phyloP scores from a whole-genome alignment of 345 rosid genomes.

The Gossypium ekmanianum region DNA sequence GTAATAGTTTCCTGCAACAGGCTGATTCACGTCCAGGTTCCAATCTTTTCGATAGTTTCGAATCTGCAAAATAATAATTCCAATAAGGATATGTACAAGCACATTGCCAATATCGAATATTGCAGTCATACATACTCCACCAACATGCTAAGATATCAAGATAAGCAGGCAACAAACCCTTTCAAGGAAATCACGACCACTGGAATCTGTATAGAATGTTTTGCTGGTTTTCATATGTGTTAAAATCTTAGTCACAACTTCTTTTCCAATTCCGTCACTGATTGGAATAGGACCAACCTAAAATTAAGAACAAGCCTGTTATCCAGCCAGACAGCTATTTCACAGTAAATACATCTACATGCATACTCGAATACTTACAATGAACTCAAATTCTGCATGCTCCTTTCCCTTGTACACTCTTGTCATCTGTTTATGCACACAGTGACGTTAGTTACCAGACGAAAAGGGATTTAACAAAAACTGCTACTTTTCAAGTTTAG shows the following conservation, averaged over 20 bases:
- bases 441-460: not conserved
- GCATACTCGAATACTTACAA: slow-evolving; percentile 42
- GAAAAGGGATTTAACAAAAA: not conserved
- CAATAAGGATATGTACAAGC: not conserved
- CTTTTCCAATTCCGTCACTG: slow-evolving; percentile 62
- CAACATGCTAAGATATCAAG: slow-evolving; percentile 5
- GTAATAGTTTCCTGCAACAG: slow-evolving; percentile 70
- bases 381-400: slow-evolving; percentile 87
- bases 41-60: slow-evolving; percentile 61
- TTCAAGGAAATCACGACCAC: slow-evolving; percentile 64
- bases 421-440: slow-evolving; percentile 42
- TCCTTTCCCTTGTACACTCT: slow-evolving; percentile 86
- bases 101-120: not conserved
- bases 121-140: not conserved
- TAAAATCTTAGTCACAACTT: slow-evolving; percentile 49
- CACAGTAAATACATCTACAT: not conserved
- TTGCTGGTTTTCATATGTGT: slow-evolving; percentile 44
- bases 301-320: slow-evolving; percentile 9
- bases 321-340: not conserved
- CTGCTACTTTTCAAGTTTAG: not conserved
- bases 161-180: slow-evolving; percentile 34
- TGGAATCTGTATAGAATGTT: slow-evolving; percentile 64
- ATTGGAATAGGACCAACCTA: slow-evolving; percentile 69
- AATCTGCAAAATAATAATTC: slow-evolving; percentile 35
- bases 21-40: slow-evolving; percentile 59